These are phyloP conservation scores for Lablab purpureus DNA, from an alignment of 306 rosid species.

Conservation along the genomic window DNA sequence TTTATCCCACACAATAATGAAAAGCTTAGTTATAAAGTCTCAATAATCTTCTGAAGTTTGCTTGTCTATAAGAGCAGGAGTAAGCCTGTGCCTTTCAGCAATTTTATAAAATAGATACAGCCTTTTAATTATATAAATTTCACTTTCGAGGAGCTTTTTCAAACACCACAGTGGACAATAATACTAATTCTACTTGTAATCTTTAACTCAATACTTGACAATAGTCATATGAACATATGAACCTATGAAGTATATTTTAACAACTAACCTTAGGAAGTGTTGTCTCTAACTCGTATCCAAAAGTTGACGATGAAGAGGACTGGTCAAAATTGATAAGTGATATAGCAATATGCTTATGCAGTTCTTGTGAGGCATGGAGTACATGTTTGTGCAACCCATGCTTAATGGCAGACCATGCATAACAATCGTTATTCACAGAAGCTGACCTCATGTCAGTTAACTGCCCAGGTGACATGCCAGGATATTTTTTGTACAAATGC, in stretches of 20 bases:
- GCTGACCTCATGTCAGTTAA: conserved; percentile 86
- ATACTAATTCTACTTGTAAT: no score
- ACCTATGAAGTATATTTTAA: not conserved
- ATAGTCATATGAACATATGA: not conserved
- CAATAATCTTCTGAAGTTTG: no score
- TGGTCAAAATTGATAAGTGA: conserved; percentile 29
- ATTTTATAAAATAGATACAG: no score
- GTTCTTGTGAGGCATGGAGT: conserved; percentile 46
- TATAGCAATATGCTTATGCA: conserved; percentile 46
- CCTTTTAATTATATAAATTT: no score
- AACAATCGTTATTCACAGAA: conserved; percentile 75
- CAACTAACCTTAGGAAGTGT: conserved; percentile 76
- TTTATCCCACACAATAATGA: no score
- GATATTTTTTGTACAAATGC: conserved; percentile 65
- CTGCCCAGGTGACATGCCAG: conserved; percentile 68
- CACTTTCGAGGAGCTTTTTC: no score
- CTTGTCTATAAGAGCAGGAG: no score
- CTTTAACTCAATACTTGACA: not conserved
- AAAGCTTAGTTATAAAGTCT: no score
- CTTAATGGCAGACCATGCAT: conserved; percentile 69
- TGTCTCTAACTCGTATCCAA: conserved; percentile 75
- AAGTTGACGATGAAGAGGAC: conserved; percentile 52
- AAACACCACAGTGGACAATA: no score
- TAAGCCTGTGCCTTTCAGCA: no score
- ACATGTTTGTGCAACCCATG: conserved; percentile 67